Base-by-base conservation (phyloP, 345 rosid genomes). In the Ceriops tagal region DNA sequence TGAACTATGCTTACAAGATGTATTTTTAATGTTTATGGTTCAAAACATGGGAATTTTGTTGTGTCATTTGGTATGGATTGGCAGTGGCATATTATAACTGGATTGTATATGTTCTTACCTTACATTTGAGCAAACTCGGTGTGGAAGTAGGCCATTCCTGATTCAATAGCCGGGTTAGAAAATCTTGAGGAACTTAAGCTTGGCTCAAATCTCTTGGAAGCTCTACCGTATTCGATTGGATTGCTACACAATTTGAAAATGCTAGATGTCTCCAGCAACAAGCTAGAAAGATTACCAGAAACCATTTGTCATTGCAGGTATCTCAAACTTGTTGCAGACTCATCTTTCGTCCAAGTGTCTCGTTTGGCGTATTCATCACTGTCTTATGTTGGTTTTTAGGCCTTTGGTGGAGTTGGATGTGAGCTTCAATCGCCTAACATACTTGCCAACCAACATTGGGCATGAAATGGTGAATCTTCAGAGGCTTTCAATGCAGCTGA, bases 371-470 rank as follows among this genome's bases (percentile, higher is more conserved):
- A 20, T 46, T 70, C 60, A 8, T 70, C 60, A 8, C 26, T 34
- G 30, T 47, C 24, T 6, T 21, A 3, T 60, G 67, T 46, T 32
- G n/a, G 30, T 64, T 65, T 64, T 46, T 80, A 92, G 98, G 63
- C 83, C 88, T 8, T 67, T 92, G 75, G 83, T 88, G 69, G 88
- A 88, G 64, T 78, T 92, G 81, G 92, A 92, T 66, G 90, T 78
- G n/a, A 88, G 96, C 81, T 89, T 88, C 85, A 92, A 92, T 76
- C 75, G 69, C 55, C 84, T 92, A 53, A 71, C 91, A 0, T 88
- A 85, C 75, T 87, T 92, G 84, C 98, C 98, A 27, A 90, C 98
- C 21, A 88, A 92, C 78, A 87, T 92, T 18, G 98, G 98, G 37
- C 72, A 71, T 71, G 98, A 84, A 70, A 64, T 88, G 75, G 78